phyloP scores from a whole-genome alignment of 768 basidiomycete species.

The Butyriboletus loyo region DNA sequence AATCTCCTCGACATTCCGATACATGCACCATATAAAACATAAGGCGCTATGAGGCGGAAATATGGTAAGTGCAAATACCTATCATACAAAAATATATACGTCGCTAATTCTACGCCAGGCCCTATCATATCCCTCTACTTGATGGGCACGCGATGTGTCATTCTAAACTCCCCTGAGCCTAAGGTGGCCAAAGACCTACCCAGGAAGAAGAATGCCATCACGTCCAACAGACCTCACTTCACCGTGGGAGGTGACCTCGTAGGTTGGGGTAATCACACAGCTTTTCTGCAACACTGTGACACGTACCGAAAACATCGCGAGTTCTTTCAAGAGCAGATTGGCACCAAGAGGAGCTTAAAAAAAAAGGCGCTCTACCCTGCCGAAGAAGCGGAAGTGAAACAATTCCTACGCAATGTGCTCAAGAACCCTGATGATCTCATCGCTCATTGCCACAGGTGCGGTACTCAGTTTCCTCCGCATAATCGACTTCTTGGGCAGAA shows the following conservation, averaged over 20 bases:
- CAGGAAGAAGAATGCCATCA: slow-evolving; percentile 5
- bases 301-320: slow-evolving; percentile 4
- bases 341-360: slow-evolving; percentile 8
- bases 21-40: slow-evolving; percentile 47
- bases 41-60: slow-evolving; percentile 36
- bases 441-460: slow-evolving; percentile 7
- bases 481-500: slow-evolving; percentile 20
- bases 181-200: slow-evolving; percentile 26
- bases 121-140: slow-evolving; percentile 15
- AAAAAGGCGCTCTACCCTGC: neutral
- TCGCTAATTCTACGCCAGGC: slow-evolving; percentile 16
- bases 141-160: slow-evolving; percentile 43
- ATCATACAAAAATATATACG: neutral
- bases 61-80: slow-evolving; percentile 39
- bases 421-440: neutral
- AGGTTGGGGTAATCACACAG: neutral
- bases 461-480: neutral
- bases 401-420: slow-evolving; percentile 2
- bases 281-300: slow-evolving; percentile 10
- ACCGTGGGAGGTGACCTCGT: slow-evolving; percentile 22
- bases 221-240: slow-evolving; percentile 5
- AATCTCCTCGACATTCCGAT: slow-evolving; percentile 56
- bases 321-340: slow-evolving; percentile 4
- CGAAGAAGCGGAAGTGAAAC: slow-evolving; percentile 3
- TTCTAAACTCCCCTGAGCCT: slow-evolving; percentile 48